Base-by-base conservation (phyloP, 2,329 filamentous ascomycete species). In the Coniochaeta sp. region DNA sequence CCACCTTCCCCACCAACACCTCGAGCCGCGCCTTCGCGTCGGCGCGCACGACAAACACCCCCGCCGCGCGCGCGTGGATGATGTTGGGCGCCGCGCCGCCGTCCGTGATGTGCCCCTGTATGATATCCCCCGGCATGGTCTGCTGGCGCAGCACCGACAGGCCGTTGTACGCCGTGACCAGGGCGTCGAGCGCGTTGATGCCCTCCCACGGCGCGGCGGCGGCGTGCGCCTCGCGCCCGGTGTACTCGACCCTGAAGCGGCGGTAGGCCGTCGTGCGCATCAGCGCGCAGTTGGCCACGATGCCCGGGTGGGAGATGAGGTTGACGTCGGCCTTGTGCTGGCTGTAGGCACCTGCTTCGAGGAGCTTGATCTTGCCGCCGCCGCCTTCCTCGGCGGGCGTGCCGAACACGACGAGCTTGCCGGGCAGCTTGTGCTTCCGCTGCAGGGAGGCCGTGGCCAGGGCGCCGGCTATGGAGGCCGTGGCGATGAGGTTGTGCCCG, bases 161-260 rank as follows among this genome's bases (percentile, higher is more conserved):
- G 50, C 72, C 73, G 58, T 76, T 78, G 63, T 81, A 81, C 0
- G 74, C 77, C 0, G 75, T 73, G 2, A 86, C 73, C 24, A 84
- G 66, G 0, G 82, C 83, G 64, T 87, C 84, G 0, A 86, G 75
- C 0, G 84, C 83, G 65, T 87, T 86, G 64, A 81, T 75, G 0
- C 84, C 84, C 5, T 82, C 74, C 82, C 82, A 86, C 0, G 83
- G 84, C n/a, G 74, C 78, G 3, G 78, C 78, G 0, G 79, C 82
- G 0, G 82, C 83, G 63, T 86, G 83, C 0, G 84, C 81, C 59
- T 79, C 79, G 57, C 76, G 77, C 1, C 84, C 84, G 1, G 76
- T 75, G 62, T 82, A 86, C 17, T 79, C 78, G 0, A 80, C 81
- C 22, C 74, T 75, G 62, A 84, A 75, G 47, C 74, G 71, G 4